These are phyloP conservation scores for Sordariomycetes sp. DNA, from an alignment of 2,329 filamentous ascomycete species.

Conservation along the genomic window DNA sequence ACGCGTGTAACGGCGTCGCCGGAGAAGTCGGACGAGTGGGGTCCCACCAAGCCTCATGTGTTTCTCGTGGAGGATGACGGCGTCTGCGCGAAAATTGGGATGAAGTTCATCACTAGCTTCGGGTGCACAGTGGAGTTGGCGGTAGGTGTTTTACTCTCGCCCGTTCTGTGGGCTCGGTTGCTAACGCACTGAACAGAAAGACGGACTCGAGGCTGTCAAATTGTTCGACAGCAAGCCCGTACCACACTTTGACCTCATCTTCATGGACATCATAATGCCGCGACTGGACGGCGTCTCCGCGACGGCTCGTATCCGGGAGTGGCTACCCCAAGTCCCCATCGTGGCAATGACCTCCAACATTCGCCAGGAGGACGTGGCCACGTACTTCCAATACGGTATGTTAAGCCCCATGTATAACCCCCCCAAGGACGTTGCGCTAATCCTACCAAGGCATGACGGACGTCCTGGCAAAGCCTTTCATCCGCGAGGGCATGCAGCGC, in stretches of 20 bases:
- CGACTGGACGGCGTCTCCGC: constrained; percentile 90
- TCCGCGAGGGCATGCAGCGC: constrained; percentile 71
- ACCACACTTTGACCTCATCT: constrained; percentile 53
- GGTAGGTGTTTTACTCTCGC: constrained; percentile 32
- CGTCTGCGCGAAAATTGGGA: constrained; percentile 56
- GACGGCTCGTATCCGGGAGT: constrained; percentile 84
- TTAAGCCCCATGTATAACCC: constrained; percentile 5
- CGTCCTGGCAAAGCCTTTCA: constrained; percentile 94
- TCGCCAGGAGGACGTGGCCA: constrained; percentile 87
- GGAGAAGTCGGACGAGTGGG: constrained; percentile 37
- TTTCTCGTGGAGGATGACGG: constrained; percentile 79
- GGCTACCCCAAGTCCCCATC: constrained; percentile 72
- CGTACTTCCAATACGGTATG: constrained; percentile 94
- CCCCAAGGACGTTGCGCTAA: not conserved
- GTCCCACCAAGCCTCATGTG: constrained; percentile 60
- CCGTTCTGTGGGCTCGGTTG: not conserved
- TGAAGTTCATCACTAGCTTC: constrained; percentile 55
- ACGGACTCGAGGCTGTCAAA: constrained; percentile 79
- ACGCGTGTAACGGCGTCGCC: constrained; percentile 25
- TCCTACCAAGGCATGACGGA: constrained; percentile 73
- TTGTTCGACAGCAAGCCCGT: constrained; percentile 18
- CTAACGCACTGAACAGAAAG: constrained; percentile 24
- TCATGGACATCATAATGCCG: constrained; percentile 97
- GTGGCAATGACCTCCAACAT: constrained; percentile 99
- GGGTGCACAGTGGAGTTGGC: constrained; percentile 59